These are phyloP conservation scores for Trametes hirsuta DNA, from an alignment of 1,284 basidiomycete species.

Conservation along the genomic window DNA sequence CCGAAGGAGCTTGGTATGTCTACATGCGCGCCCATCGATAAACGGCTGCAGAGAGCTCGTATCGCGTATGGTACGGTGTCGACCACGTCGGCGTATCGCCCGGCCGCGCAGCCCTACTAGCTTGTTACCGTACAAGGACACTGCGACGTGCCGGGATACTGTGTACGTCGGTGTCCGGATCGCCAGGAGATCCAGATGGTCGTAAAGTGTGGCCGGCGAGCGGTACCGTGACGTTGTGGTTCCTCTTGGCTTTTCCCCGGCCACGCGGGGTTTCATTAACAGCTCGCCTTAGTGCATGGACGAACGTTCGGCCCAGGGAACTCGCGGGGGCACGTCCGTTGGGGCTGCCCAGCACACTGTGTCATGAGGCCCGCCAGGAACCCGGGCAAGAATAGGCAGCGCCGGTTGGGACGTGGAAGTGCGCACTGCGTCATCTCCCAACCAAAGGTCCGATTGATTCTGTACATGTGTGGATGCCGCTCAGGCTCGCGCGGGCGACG, in stretches of 20 bases:
- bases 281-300: neutral
- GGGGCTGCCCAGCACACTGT: neutral
- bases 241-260: neutral
- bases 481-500: neutral
- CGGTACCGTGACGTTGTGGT: slow-evolving; percentile 9
- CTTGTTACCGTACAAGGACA: too few relatives aligned
- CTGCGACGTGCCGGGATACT: neutral
- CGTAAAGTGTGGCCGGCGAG: neutral
- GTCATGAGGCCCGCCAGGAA: slow-evolving; percentile 7
- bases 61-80: neutral
- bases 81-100: too few relatives aligned
- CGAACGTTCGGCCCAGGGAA: neutral
- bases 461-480: neutral
- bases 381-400: slow-evolving; percentile 4
- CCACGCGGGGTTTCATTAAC: neutral
- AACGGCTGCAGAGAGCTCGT: neutral
- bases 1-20: neutral
- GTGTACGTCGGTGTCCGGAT: neutral
- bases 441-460: neutral
- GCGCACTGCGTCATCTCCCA: neutral
- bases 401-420: neutral
- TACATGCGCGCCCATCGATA: slow-evolving; percentile 1
- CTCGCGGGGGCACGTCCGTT: neutral
- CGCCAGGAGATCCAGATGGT: neutral
- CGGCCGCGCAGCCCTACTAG: too few relatives aligned